Conservation (phyloP, 108 stramenopile species). For the Craspedostauros australis region DNA sequence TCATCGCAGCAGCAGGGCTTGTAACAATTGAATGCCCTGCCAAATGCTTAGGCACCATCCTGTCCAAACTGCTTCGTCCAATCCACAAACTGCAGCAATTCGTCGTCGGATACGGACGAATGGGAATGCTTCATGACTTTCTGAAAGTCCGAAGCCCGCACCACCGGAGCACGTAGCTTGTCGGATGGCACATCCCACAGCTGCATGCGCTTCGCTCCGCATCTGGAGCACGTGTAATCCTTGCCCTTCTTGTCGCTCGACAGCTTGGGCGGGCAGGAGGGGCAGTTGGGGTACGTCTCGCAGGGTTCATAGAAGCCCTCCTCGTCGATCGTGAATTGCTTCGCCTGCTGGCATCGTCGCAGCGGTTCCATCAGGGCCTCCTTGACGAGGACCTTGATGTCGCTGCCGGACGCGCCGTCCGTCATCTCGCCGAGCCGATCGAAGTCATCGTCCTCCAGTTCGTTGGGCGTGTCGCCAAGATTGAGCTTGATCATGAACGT, state of each 20-base stretch:
- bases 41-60: slow-evolving; percentile 75
- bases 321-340: slow-evolving; percentile 76
- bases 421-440: slow-evolving; percentile 71
- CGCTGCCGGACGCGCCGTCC: slow-evolving; percentile 88
- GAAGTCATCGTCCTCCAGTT: slow-evolving; percentile 78
- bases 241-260: slow-evolving; percentile 53
- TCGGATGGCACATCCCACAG: slow-evolving; percentile 91
- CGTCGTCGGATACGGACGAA: slow-evolving; percentile 84
- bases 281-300: slow-evolving; percentile 83
- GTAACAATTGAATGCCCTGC: too few species aligned
- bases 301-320: slow-evolving; percentile 66
- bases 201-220: slow-evolving; percentile 85
- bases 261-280: slow-evolving; percentile 87
- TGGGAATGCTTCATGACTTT: slow-evolving; percentile 70
- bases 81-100: slow-evolving; percentile 86
- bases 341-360: slow-evolving; percentile 89
- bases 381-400: slow-evolving; percentile 93
- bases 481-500: slow-evolving; percentile 89
- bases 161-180: slow-evolving; percentile 73
- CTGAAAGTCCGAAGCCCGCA: slow-evolving; percentile 66
- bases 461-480: slow-evolving; percentile 87
- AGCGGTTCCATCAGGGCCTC: slow-evolving; percentile 98
- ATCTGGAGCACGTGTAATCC: slow-evolving; percentile 75
- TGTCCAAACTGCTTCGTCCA: slow-evolving; percentile 98
- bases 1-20: too few species aligned